These are phyloP conservation scores for Kingdonia uniflora DNA, from an alignment of 164 flowering plant genomes.

Conservation along the genomic window DNA sequence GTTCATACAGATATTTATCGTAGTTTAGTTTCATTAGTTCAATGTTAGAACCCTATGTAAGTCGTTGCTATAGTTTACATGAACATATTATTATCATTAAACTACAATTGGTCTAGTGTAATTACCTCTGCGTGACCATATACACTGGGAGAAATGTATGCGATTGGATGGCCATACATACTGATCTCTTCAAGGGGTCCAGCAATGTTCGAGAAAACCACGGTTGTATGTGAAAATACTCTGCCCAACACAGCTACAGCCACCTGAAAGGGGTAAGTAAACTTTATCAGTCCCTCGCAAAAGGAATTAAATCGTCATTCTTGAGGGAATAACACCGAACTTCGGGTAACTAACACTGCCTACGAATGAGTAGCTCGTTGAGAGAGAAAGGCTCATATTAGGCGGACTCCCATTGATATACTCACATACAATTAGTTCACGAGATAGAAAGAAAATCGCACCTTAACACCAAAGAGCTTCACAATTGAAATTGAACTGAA, in stretches of 20 bases:
- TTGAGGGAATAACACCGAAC: too few relatives aligned
- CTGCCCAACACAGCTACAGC: not conserved
- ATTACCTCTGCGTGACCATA: constrained; percentile 1
- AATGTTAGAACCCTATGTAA: too few relatives aligned
- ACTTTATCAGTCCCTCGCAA: not conserved
- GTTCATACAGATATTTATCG: too few relatives aligned
- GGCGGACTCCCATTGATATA: too few relatives aligned
- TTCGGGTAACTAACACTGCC: too few relatives aligned
- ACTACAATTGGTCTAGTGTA: too few relatives aligned
- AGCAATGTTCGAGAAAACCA: constrained; percentile 1
- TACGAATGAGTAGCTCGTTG: too few relatives aligned
- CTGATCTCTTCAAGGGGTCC: constrained; percentile 1
- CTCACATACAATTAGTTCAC: not conserved
- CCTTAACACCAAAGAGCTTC: not conserved
- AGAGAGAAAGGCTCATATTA: too few relatives aligned
- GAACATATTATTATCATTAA: too few relatives aligned
- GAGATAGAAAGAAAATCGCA: not conserved
- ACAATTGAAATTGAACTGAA: not conserved
- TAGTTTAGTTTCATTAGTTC: too few relatives aligned
- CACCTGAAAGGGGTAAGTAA: not conserved
- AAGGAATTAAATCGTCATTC: too few relatives aligned
- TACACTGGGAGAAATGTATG: not conserved
- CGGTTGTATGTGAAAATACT: not conserved
- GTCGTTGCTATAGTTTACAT: too few relatives aligned
- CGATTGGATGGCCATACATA: not conserved